phyloP scores from a whole-genome alignment of 2,329 filamentous ascomycete genomes.

The Neophaeococcomyces aloes region DNA sequence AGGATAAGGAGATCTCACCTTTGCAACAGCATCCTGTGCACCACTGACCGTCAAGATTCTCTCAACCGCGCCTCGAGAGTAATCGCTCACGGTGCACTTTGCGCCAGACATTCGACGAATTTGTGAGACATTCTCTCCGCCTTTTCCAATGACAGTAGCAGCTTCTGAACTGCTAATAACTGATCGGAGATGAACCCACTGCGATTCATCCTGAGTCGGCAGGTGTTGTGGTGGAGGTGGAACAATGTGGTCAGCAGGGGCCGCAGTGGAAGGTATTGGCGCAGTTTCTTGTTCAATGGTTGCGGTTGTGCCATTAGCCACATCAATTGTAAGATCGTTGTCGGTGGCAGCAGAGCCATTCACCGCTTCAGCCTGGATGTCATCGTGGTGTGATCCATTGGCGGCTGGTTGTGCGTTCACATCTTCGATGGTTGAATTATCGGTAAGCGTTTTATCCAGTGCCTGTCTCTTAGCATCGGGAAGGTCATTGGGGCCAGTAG shows the following conservation, averaged over 20 bases:
- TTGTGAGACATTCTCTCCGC: conserved; percentile 95
- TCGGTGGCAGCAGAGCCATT: conserved; percentile 33
- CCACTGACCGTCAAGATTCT: conserved; percentile 96
- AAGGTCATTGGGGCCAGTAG: conserved; percentile 80
- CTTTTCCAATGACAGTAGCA: conserved; percentile 95
- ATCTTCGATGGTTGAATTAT: conserved; percentile 54
- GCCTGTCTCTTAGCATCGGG: conserved; percentile 95
- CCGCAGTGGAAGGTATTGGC: conserved; percentile 48
- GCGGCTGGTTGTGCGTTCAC: conserved; percentile 53
- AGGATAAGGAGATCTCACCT: conserved; percentile 48
- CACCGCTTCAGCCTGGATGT: neutral
- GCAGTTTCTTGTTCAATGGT: conserved; percentile 37
- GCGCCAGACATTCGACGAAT: conserved; percentile 90
- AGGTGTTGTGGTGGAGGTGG: conserved; percentile 31
- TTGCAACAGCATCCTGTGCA: conserved; percentile 89
- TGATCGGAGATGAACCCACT: conserved; percentile 93
- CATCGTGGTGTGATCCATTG: conserved; percentile 28
- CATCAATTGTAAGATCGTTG: conserved; percentile 8
- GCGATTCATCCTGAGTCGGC: conserved; percentile 71
- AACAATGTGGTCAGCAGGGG: conserved; percentile 41
- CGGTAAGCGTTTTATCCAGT: conserved; percentile 79
- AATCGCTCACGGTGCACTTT: conserved; percentile 98
- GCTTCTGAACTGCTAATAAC: conserved; percentile 97
- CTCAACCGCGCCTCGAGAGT: conserved; percentile 91
- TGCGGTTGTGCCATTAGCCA: conserved; percentile 22